Base-by-base conservation (phyloP, 2,329 filamentous ascomycete genomes). In the Scytalidium lignicola region DNA sequence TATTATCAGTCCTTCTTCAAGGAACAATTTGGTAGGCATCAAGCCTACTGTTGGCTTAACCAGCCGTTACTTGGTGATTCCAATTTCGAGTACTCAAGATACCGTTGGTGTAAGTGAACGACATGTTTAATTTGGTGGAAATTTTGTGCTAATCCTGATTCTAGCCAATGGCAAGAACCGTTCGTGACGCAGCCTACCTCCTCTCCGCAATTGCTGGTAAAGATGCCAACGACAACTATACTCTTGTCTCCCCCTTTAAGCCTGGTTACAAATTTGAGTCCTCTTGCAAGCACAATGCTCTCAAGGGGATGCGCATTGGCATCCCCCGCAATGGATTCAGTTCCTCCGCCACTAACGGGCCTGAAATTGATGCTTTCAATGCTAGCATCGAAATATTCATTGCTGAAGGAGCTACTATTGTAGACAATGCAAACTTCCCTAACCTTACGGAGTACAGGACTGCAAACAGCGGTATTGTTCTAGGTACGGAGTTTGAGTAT, bases 21-120 rank as follows among this genome's bases (percentile, higher is more conserved):
- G 53, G 4, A 85, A 79, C 67, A 84, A 83, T 49, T 62, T 86
- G 1, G 83, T 86, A 0, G 84, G 81, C 1, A 82, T 88, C 62
- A 85, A 83, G 60, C 81, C 83, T 1, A 84, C 82, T 0, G 79
- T 86, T 1, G 84, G 83, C 0, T 68, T 87, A 3, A 85, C 78
- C 0, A 82, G 79, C 1, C 70, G 80, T 13, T 65, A 75, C 50
- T 70, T 83, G 2, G 82, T 86, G 1, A 76, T 88, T 8, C 84
- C 85, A 1, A 78, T 86, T 2, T 77, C 74, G 2, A 63, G 74
- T 22, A 75, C 80, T 55, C 79, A 84, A 58, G 86, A 90, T 57
- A 83, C 78, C 0, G 71, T 88, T 0, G 85, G 86, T 0, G 32
- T 37, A 37, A 37, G 32, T 17, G 32, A 17, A 37, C n/a, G 15